phyloP scores from a whole-genome alignment of 106 monocot species.

The Dioscorea alata region DNA sequence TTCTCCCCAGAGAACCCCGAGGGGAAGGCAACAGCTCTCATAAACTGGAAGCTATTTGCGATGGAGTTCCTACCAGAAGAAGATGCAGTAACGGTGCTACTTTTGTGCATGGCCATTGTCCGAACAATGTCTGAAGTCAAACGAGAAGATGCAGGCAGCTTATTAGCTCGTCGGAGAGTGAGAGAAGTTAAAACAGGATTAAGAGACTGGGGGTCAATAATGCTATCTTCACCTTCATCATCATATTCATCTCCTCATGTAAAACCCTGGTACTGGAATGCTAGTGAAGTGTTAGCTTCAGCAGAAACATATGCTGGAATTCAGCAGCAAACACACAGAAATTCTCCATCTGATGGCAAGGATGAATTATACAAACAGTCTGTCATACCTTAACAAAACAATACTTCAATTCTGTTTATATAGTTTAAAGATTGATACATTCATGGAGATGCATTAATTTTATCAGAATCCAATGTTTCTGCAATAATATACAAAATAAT shows the following conservation, averaged over 20 bases:
- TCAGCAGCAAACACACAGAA: background rate
- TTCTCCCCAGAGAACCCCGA: slow-evolving; percentile 30
- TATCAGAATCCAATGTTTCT: background rate
- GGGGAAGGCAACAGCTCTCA: slow-evolving; percentile 76
- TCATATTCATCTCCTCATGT: slow-evolving; percentile 15
- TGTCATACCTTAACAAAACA: slow-evolving; percentile 26
- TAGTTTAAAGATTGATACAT: background rate
- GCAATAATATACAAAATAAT: background rate
- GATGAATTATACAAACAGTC: slow-evolving; percentile 48
- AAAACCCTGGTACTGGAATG: slow-evolving; percentile 83
- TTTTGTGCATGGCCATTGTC: slow-evolving; percentile 59
- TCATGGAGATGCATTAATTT: too few relatives aligned
- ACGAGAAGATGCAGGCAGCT: slow-evolving; percentile 47
- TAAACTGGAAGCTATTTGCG: slow-evolving; percentile 81
- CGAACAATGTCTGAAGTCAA: slow-evolving; percentile 56
- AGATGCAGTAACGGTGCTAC: slow-evolving; percentile 68
- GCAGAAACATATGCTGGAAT: slow-evolving; percentile 19
- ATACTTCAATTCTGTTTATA: background rate
- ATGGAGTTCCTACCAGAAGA: slow-evolving; percentile 86
- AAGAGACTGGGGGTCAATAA: slow-evolving; percentile 85
- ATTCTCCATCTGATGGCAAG: slow-evolving; percentile 53
- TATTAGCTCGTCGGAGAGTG: slow-evolving; percentile 58
- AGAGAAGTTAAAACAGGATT: slow-evolving; percentile 41
- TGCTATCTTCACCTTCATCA: slow-evolving; percentile 31
- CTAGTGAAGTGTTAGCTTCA: slow-evolving; percentile 42